Percentiles rank a stretch among this genome's conserved stretches.
These are phyloP conservation scores for Scheffersomyces amazonensis DNA, from an alignment of 805 yeast species.

Conservation along the genomic window DNA sequence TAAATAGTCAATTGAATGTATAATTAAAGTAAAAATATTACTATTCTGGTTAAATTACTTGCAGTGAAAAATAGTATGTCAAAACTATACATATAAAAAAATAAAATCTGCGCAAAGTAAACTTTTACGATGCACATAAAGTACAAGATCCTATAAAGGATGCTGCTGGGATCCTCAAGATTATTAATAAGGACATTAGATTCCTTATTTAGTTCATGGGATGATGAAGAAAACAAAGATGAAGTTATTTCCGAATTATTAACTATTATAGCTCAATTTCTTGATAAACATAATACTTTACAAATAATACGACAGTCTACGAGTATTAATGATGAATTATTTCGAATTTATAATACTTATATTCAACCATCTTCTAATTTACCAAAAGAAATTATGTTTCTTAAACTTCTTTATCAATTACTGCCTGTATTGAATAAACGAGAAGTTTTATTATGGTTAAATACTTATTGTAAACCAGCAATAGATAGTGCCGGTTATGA, in stretches of 20 bases:
- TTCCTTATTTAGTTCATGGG: slow-evolving; percentile 21
- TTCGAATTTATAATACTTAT: slow-evolving; percentile 27
- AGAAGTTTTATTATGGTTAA: slow-evolving; percentile 47
- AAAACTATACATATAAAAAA: too few relatives aligned
- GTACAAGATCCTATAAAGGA: too few relatives aligned
- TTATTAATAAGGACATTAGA: slow-evolving; percentile 24
- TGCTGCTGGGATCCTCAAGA: slow-evolving; percentile 19
- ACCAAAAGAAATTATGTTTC: slow-evolving; percentile 33
- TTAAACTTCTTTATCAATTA: slow-evolving; percentile 34
- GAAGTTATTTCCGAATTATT: slow-evolving; percentile 11
- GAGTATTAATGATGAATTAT: slow-evolving; percentile 34
- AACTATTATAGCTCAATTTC: slow-evolving; percentile 13
- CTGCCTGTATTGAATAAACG: slow-evolving; percentile 28
- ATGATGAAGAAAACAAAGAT: slow-evolving; percentile 5
- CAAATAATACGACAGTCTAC: slow-evolving; percentile 23
- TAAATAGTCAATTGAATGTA: too few relatives aligned
- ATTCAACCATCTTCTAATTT: slow-evolving; percentile 25
- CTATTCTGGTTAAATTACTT: too few relatives aligned
- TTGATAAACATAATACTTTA: slow-evolving; percentile 32
- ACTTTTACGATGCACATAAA: too few relatives aligned
- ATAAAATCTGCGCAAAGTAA: too few relatives aligned
- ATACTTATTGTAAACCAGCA: slow-evolving; percentile 46
- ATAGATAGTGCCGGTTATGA: slow-evolving; percentile 58
- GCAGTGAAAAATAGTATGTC: too few relatives aligned
- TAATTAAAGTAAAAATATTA: too few relatives aligned